Evolutionary conservation across 495 filamentous ascomycete species (phyloP).

Genomic region (Penicillium simplicissimum): DNA sequence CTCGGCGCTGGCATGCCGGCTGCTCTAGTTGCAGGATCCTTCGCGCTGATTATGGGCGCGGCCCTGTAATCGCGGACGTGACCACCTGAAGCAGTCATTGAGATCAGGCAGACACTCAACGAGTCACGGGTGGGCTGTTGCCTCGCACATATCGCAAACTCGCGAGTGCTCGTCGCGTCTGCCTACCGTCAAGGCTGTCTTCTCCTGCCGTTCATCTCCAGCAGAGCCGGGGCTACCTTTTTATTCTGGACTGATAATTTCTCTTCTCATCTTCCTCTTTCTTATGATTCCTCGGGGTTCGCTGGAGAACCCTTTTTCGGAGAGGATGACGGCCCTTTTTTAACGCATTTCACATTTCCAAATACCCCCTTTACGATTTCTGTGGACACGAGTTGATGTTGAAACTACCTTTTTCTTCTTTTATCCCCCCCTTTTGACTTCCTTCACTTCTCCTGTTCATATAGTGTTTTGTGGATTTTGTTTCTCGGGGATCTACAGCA

Average conservation of each 20-base stretch:
- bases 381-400: constrained; percentile 40
- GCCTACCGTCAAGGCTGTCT: not conserved
- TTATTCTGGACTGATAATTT: constrained; percentile 13
- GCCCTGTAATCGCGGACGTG: constrained; percentile 29
- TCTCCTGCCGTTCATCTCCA: constrained; percentile 29
- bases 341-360: constrained; percentile 24
- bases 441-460: constrained; percentile 30
- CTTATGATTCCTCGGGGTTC: constrained; percentile 25
- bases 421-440: constrained; percentile 6
- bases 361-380: constrained; percentile 37
- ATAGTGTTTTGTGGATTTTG: constrained; percentile 20
- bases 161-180: not conserved
- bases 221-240: constrained; percentile 26
- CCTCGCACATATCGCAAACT: not conserved
- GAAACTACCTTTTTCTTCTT: constrained; percentile 18
- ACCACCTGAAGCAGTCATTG: constrained; percentile 1
- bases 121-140: not conserved
- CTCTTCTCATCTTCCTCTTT: constrained; percentile 7
- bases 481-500: not conserved
- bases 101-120: not conserved
- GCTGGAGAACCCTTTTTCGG: constrained; percentile 25
- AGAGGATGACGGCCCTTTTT: constrained; percentile 30
- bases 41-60: constrained; percentile 41
- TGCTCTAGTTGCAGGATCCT: constrained; percentile 39
- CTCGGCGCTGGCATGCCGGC: constrained; percentile 34